Percentiles rank a stretch among this genome's conserved stretches.
Evolutionary conservation across 345 rosid species (phyloP).

Genomic region (Streptanthus diversifolius): DNA sequence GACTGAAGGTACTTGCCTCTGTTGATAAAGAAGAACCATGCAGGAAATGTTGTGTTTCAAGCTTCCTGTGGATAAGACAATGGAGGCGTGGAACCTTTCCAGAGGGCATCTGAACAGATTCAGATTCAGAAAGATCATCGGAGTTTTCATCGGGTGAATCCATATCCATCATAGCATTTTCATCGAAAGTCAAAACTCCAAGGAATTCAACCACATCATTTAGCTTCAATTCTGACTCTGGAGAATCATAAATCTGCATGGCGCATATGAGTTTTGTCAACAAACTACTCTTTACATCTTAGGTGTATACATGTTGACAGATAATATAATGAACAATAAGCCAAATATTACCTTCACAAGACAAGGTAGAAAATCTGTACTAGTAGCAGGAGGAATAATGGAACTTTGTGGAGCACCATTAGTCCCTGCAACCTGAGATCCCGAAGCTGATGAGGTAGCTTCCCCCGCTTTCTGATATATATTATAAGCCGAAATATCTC

Average conservation of each 20-base stretch:
- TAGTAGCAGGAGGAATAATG: constrained; percentile 21
- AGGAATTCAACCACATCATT: constrained; percentile 87
- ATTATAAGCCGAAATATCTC: not conserved
- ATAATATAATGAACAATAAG: not conserved
- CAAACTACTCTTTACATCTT: not conserved
- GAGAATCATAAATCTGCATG: constrained; percentile 71
- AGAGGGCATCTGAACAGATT: constrained; percentile 51
- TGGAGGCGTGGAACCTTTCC: constrained; percentile 87
- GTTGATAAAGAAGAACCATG: constrained; percentile 33
- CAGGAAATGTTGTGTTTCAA: constrained; percentile 58
- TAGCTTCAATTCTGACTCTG: constrained; percentile 74
- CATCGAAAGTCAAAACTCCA: constrained; percentile 67
- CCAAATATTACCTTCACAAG: constrained; percentile 58
- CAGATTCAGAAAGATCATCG: constrained; percentile 50
- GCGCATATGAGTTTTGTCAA: not conserved
- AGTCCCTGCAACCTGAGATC: constrained; percentile 26
- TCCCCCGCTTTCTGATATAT: constrained; percentile 56
- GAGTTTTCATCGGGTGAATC: constrained; percentile 42
- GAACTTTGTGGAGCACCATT: constrained; percentile 32
- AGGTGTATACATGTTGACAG: not conserved
- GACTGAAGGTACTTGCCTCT: constrained; percentile 49
- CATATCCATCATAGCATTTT: constrained; percentile 38
- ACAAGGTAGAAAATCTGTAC: constrained; percentile 51
- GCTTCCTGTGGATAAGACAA: constrained; percentile 79
- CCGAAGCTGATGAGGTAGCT: constrained; percentile 44